These are phyloP conservation scores for Neonectria magnoliae DNA, from an alignment of 2,329 filamentous ascomycete genomes.

Conservation along the genomic window DNA sequence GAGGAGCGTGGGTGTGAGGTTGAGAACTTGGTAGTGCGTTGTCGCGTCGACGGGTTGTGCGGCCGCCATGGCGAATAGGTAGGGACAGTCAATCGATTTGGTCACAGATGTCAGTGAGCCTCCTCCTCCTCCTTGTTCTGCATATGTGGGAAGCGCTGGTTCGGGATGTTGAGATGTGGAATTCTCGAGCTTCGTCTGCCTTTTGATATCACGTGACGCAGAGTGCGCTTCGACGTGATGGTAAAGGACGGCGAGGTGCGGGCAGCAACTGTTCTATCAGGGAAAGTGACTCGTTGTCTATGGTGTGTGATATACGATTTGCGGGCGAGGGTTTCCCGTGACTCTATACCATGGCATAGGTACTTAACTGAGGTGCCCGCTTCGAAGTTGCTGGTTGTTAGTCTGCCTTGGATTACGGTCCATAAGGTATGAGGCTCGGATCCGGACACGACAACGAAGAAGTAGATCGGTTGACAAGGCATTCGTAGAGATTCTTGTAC, in stretches of 20 bases:
- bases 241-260: not conserved
- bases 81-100: not conserved
- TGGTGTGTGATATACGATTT: not conserved
- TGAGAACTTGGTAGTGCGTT: conserved; percentile 71
- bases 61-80: conserved; percentile 18
- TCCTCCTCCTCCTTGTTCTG: too few species aligned
- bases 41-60: conserved; percentile 35
- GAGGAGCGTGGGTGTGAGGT: conserved; percentile 61
- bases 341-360: too few species aligned
- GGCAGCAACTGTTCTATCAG: not conserved
- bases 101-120: not conserved
- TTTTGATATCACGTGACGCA: conserved; percentile 39
- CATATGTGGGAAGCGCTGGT: not conserved
- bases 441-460: not conserved
- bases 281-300: not conserved
- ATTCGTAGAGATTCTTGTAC: conserved; percentile 37
- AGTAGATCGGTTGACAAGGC: conserved; percentile 21
- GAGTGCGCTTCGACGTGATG: not conserved
- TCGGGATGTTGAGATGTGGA: conserved; percentile 15
- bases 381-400: too few species aligned
- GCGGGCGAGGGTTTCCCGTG: not conserved
- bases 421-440: not conserved
- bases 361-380: too few species aligned
- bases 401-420: too few species aligned
- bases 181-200: conserved; percentile 7